A percentile compares a stretch with the other conserved stretches of the same genome.
These are phyloP conservation scores for Bipolaris bicolor DNA, from an alignment of 2,329 filamentous ascomycete genomes.

Conservation along the genomic window DNA sequence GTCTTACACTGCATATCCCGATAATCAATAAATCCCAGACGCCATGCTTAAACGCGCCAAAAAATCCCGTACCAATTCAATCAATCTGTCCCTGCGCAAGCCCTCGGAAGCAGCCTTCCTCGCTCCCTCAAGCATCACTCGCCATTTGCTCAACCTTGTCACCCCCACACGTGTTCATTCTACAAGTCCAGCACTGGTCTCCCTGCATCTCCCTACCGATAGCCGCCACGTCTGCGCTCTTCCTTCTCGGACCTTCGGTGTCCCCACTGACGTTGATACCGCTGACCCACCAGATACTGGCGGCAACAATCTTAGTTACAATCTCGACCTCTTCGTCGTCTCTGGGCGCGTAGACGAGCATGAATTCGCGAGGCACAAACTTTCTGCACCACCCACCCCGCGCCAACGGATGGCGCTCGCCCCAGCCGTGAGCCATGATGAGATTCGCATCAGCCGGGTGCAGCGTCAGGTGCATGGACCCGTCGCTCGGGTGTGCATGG, in stretches of 20 bases:
- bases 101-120: no score
- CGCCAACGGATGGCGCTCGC: slow-evolving; percentile 70
- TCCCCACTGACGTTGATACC: slow-evolving; percentile 44
- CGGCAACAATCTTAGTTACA: slow-evolving; percentile 72
- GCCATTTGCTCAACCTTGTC: slow-evolving; percentile 36
- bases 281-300: slow-evolving; percentile 72
- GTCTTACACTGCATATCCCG: not conserved
- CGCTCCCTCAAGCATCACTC: slow-evolving; percentile 28
- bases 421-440: slow-evolving; percentile 79
- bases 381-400: slow-evolving; percentile 69
- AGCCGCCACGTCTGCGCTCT: slow-evolving; percentile 31
- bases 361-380: slow-evolving; percentile 75
- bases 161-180: slow-evolving; percentile 31
- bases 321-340: slow-evolving; percentile 70
- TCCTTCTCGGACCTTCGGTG: slow-evolving; percentile 26
- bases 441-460: slow-evolving; percentile 78
- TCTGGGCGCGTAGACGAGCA: slow-evolving; percentile 82
- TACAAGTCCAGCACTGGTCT: slow-evolving; percentile 37
- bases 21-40: slow-evolving; percentile 13
- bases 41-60: slow-evolving; percentile 20
- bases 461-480: slow-evolving; percentile 78
- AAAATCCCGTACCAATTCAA: not conserved
- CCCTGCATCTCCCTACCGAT: slow-evolving; percentile 26
- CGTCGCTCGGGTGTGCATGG: slow-evolving; percentile 78
- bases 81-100: slow-evolving; percentile 3